Conservation (phyloP, 352 stramenopile species). For the Globisporangium paddicum region DNA sequence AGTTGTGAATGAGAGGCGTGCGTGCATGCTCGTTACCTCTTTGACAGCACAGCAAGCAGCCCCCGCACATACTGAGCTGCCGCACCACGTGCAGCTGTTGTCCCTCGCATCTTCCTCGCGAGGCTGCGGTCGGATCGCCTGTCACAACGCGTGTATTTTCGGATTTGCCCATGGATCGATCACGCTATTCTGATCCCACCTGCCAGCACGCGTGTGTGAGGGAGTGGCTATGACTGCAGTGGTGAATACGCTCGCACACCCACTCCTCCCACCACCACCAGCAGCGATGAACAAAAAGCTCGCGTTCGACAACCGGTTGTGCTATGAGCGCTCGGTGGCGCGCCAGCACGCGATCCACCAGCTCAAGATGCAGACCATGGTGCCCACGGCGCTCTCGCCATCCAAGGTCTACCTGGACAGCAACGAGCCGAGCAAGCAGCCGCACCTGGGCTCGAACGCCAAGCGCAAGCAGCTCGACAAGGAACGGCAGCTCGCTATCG, state of each 20-base stretch:
- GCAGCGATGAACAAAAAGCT: slow-evolving; percentile 66
- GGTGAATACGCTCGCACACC: not conserved
- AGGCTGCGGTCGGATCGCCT: not conserved
- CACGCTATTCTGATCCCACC: slow-evolving; percentile 1
- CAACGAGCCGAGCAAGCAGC: slow-evolving; percentile 33
- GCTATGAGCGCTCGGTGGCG: slow-evolving; percentile 72
- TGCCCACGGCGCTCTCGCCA: slow-evolving; percentile 53
- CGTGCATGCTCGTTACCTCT: not conserved
- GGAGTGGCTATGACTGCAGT: not conserved
- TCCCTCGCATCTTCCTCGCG: not conserved
- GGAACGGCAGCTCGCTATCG: slow-evolving; percentile 60
- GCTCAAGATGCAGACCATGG: slow-evolving; percentile 53
- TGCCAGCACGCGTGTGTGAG: not conserved
- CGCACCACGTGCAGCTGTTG: not conserved
- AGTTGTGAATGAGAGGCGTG: not conserved
- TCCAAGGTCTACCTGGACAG: slow-evolving; percentile 62
- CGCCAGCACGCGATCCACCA: slow-evolving; percentile 61
- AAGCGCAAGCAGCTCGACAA: slow-evolving; percentile 61
- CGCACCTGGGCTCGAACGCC: slow-evolving; percentile 45
- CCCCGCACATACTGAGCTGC: too few relatives aligned
- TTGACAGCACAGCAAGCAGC: not conserved
- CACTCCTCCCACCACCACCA: not conserved
- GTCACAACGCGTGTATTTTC: not conserved
- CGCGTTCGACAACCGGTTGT: slow-evolving; percentile 76
- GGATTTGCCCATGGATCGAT: not conserved